phyloP scores from a whole-genome alignment of 2,329 filamentous ascomycete genomes.

The Penicillium palitans region DNA sequence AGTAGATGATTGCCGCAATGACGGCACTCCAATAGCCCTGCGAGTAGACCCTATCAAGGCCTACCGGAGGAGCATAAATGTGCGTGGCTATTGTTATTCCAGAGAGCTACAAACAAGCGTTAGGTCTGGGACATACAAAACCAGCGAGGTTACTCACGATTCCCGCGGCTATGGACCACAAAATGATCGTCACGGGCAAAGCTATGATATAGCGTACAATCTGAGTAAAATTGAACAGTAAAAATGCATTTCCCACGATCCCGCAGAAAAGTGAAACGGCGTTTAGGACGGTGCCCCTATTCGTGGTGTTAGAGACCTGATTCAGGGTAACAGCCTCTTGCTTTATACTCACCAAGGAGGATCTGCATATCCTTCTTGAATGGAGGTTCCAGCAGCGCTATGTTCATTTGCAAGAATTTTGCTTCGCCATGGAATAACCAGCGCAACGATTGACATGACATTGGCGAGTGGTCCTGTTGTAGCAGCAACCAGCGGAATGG shows the following conservation, averaged over 20 bases:
- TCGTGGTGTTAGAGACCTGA: neutral
- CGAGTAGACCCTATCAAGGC: constrained; percentile 60
- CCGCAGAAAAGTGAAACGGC: constrained; percentile 74
- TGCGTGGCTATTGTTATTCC: constrained; percentile 67
- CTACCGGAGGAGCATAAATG: constrained; percentile 55
- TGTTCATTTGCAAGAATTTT: constrained; percentile 47
- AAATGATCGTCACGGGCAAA: constrained; percentile 76
- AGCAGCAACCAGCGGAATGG: constrained; percentile 75
- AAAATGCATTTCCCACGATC: constrained; percentile 73
- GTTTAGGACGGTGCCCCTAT: constrained; percentile 71
- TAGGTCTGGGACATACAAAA: neutral
- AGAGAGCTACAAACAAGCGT: constrained; percentile 53
- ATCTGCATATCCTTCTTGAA: constrained; percentile 62
- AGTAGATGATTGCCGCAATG: constrained; percentile 76
- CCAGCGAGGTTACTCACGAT: constrained; percentile 47
- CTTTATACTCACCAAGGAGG: constrained; percentile 62
- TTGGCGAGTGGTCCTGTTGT: constrained; percentile 85
- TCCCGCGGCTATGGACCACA: constrained; percentile 68
- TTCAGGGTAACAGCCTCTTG: neutral
- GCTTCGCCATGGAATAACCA: constrained; percentile 76
- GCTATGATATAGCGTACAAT: constrained; percentile 78
- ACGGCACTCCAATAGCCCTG: constrained; percentile 87
- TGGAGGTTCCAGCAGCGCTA: constrained; percentile 49
- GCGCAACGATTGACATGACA: constrained; percentile 79
- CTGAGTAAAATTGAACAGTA: constrained; percentile 84